Conservation (phyloP, 139 green algal genomes). For the Limnomonas spitsbergensis region DNA sequence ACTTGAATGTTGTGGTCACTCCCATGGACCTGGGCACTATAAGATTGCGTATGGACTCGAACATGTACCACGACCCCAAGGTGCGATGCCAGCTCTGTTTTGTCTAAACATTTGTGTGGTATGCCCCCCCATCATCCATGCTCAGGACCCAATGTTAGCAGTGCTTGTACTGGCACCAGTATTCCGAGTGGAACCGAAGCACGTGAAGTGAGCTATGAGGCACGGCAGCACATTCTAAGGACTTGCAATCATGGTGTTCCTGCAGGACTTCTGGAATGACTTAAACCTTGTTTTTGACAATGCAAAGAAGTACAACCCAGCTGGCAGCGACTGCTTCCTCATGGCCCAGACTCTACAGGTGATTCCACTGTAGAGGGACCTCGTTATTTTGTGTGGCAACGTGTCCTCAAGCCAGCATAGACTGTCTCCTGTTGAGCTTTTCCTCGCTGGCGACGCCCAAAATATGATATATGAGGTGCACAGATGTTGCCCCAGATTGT, state of each 20-base stretch:
- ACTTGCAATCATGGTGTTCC: no score
- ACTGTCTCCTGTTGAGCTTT: no score
- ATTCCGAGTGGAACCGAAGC: no score
- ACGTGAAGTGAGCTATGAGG: no score
- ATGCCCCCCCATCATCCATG: no score
- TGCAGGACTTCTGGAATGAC: slow-evolving; percentile 37
- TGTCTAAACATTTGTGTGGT: neutral
- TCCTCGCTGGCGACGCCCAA: no score
- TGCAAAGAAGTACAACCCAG: slow-evolving; percentile 77
- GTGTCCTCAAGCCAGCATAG: no score
- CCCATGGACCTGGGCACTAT: slow-evolving; percentile 84
- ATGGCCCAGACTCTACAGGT: slow-evolving; percentile 78
- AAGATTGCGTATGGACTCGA: slow-evolving; percentile 48
- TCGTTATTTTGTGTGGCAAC: no score
- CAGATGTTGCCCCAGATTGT: no score
- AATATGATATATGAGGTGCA: no score
- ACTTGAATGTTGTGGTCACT: slow-evolving; percentile 52
- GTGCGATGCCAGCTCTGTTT: slow-evolving; percentile 15
- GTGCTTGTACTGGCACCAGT: neutral
- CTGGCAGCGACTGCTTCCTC: slow-evolving; percentile 72
- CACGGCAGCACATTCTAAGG: no score
- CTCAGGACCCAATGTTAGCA: neutral
- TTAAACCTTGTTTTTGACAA: slow-evolving; percentile 78
- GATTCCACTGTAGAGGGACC: no score
- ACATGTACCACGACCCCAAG: slow-evolving; percentile 67